Conservation (phyloP, 2,329 filamentous ascomycete genomes). For the Corinectria fuckeliana region DNA sequence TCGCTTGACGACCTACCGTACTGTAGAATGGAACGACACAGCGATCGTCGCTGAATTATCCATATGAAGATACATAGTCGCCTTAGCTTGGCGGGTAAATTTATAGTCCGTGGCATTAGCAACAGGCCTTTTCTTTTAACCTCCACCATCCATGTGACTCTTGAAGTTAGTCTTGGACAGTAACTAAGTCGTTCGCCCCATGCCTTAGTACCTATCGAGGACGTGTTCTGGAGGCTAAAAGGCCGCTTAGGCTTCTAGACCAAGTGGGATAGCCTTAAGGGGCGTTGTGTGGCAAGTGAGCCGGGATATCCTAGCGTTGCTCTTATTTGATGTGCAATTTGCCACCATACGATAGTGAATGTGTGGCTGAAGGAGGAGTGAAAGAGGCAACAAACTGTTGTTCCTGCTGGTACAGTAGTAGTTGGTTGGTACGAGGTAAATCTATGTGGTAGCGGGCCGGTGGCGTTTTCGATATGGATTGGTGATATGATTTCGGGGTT, state of each 20-base stretch:
- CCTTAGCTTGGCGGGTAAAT: not conserved
- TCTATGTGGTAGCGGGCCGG: too few relatives aligned
- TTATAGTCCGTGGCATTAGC: not conserved
- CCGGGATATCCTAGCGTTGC: not conserved
- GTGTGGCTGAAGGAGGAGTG: not conserved
- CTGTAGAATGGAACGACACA: not conserved
- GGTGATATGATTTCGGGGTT: slow-evolving; percentile 2
- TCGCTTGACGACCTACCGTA: not conserved
- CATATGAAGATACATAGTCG: not conserved
- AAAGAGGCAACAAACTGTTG: too few relatives aligned
- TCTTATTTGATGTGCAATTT: slow-evolving; percentile 8
- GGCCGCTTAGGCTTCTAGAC: not conserved
- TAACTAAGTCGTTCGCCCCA: not conserved
- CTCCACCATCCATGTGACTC: not conserved
- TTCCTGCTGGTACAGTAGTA: too few relatives aligned
- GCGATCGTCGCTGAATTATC: not conserved
- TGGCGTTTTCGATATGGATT: too few relatives aligned
- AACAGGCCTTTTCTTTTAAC: not conserved
- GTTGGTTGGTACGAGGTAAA: too few relatives aligned
- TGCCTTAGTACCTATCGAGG: not conserved
- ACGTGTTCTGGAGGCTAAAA: not conserved
- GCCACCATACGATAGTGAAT: not conserved
- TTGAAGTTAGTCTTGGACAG: too few relatives aligned
- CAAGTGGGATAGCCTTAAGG: not conserved
- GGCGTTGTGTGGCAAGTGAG: not conserved